Evolutionary conservation across 2,329 filamentous ascomycete species (phyloP), one percentile per base, ranked within the genome.

Genomic region (Cadophora sp.): DNA sequence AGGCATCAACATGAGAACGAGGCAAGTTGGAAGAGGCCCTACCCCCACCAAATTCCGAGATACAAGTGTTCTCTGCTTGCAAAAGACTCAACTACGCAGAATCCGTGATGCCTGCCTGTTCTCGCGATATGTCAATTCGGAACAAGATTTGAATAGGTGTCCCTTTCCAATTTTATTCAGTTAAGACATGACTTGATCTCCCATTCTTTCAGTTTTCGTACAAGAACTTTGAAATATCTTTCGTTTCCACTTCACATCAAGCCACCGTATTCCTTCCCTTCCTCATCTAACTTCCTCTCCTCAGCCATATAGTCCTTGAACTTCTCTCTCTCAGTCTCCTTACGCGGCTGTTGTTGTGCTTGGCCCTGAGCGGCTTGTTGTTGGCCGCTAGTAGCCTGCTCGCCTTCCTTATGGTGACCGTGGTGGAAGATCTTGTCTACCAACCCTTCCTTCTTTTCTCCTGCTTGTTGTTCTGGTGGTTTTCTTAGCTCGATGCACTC

Each of bases 221-320:
- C 51, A 55, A 14, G 6, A 22, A 1, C 6, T 14, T 48, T 22
- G 4, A 16, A 43, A 19, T 48, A 1, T 3, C n/a, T 48, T n/a
- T 9, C 1, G 7, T 48, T n/a, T 9, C 1, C 43, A 12, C 26
- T 9, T 31, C 51, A 55, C 51, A 55, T 31, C 14, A 31, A 55
- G n/a, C 51, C 51, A 31, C 51, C 51, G n/a, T 31, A 55, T 4
- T 55, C 51, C 51, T 31, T 31, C 26, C 51, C 26, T 27, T 31
- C 51, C 26, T 55, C 9, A n/a, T 31, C 14, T 27, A 55, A 31
- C 19, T 55, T 55, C 27, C n/a, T 55, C 51, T 31, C 51, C 26
- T 55, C 26, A 8, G 51, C 51, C 51, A 55, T 55, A 27, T 55
- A 55, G 1, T 55, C 51, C 51, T 55, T 55, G 51, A 55, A 55